Evolutionary conservation across 495 filamentous ascomycete species (phyloP), one percentile per base, ranked within the genome.

Genomic region (Penicillium bialowiezense): DNA sequence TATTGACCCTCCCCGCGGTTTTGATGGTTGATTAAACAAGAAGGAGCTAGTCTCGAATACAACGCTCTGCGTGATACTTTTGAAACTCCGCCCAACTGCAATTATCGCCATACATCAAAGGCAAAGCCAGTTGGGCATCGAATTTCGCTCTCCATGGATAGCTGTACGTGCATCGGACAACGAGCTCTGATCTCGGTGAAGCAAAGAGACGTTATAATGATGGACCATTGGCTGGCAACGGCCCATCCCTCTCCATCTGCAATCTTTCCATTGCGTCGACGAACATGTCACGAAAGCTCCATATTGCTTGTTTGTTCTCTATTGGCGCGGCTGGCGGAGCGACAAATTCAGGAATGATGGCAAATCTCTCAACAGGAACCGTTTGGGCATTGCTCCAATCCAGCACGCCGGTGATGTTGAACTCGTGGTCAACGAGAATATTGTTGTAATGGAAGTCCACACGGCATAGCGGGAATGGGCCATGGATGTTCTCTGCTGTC

Each of bases 371-470:
- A 4, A 46, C 12, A 14, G 50, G 50, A n/a, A 52, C 41, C 17
- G 49, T 52, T 42, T 52, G 42, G 36, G 31, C 23, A 42, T 45
- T 21, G 14, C 51, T 54, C 51, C 44, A 50, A 28, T 43, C 51
- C 2, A 55, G 15, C 2, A 50, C 10, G 13, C 46, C 52, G 9
- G 46, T 55, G 24, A 55, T 44, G 20, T 41, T 49, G 36, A 12
- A 49, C 2, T 41, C 28, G 5, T 41, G 36, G 21, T 41, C 46
- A 29, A 54, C 44, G 24, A 55, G 52, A 3, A 55, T 43, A 23
- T 55, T 55, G 18, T 37, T 37, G 34, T 37, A 44, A 26, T 55
- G 45, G 3, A 50, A 29, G 15, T 50, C 45, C 7, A 55, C 10
- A 32, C 50, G 52, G 21, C 44, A 49, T 12, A 50, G 31, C 24